Base-by-base conservation (phyloP, 495 filamentous ascomycete species). In the Staphylotrichum longicolle region DNA sequence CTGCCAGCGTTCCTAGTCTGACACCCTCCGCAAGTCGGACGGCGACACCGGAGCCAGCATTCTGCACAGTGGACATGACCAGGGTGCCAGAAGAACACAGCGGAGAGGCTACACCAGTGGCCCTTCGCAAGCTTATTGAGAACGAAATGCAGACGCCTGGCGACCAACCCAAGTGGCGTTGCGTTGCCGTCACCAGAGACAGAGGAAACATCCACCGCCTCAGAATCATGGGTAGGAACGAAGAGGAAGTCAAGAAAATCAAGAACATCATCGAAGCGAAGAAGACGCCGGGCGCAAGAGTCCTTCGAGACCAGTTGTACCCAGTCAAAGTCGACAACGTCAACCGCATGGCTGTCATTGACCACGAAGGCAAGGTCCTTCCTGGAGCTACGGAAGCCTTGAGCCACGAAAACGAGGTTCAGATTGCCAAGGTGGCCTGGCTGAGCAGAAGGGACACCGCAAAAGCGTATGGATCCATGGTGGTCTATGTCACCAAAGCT, bases 391-490 rank as follows among this genome's bases (percentile, higher is more conserved):
- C 35, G n/a, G 57, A 59, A 34, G 35, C 46, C 30, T 27, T 59
- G 33, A 35, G 57, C 27, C 57, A 51, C 2, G 57, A 59, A 27
- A 59, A 49, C 44, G 57, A 59, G 2, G 14, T 59, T 11, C 35
- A 58, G 45, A 59, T 59, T 33, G 46, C 57, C 33, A 59, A 59
- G 57, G 1, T 59, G 5, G 57, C 46, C 6, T 59, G n/a, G 47
- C 14, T 59, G 35, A 59, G 57, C 20, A 14, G 37, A 32, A 59
- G n/a, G 42, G 37, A 59, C 57, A 59, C 27, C 12, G 57, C 45
- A 41, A 59, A 59, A 59, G 57, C 57, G 46, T 59, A 59, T 40
- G 27, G 57, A 59, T 59, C 57, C 3, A 51, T 59, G 44, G 57
- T 49, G 7, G 45, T 58, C 2, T 58, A 58, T 58, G 30, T 49